A percentile compares a stretch with the other conserved stretches of the same genome.
Conservation (phyloP, 805 yeast genomes). For the Metschnikowia shivogae region DNA sequence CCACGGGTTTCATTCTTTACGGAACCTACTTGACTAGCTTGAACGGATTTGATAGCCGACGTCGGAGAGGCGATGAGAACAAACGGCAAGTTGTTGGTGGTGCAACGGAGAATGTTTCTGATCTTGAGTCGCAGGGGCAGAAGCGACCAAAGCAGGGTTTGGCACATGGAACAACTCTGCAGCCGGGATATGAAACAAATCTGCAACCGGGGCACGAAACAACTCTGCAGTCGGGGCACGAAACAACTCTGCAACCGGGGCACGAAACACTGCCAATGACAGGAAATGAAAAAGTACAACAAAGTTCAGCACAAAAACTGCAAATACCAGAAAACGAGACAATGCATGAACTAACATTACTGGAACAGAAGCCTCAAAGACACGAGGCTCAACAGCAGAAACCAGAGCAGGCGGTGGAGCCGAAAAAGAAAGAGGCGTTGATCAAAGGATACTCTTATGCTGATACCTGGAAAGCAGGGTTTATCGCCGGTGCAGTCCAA, state of each 20-base stretch:
- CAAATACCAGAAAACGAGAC: no score
- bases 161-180: no score
- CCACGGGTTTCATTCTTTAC: constrained; percentile 82
- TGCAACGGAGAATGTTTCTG: not conserved
- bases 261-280: no score
- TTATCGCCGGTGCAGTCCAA: constrained; percentile 80
- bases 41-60: constrained; percentile 22
- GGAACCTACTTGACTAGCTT: constrained; percentile 69
- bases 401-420: not conserved
- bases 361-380: not conserved
- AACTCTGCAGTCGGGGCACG: no score
- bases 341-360: not conserved
- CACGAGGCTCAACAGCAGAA: not conserved
- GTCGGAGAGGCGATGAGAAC: not conserved
- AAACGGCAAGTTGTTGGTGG: not conserved
- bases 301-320: no score
- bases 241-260: no score
- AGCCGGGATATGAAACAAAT: not conserved
- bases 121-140: not conserved
- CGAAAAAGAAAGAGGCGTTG: constrained; percentile 7
- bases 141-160: no score
- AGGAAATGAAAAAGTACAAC: no score
- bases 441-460: constrained; percentile 18
- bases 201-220: no score
- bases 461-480: constrained; percentile 77